Base-by-base conservation (phyloP, 2,329 filamentous ascomycete species). In the Aspergillus ruber region DNA sequence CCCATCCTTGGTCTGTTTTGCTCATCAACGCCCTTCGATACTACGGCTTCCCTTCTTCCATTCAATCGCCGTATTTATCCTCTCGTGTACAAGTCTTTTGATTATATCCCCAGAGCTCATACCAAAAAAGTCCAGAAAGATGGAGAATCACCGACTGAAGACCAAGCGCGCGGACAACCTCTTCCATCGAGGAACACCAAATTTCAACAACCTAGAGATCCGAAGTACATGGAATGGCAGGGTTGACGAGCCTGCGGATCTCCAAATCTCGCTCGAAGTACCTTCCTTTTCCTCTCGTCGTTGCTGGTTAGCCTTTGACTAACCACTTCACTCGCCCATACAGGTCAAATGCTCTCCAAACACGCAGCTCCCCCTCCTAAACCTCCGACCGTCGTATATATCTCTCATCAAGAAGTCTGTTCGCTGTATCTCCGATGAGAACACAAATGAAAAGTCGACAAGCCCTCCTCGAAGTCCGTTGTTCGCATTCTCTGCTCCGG, bases 251-350 rank as follows among this genome's bases (percentile, higher is more conserved):
- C 51, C 58, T 23, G 58, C 64, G 15, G 49, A 56, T 18, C 42
- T 66, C 36, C 56, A 47, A 15, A 53, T 67, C 3, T 51, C 55
- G 1, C 41, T 69, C 7, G 63, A 68, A 50, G 66, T 68, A 60
- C 51, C 47, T 9, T 2, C 17, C 6, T 36, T n/a, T 5, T 36
- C n/a, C 45, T 32, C n/a, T 46, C 32, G 20, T 42, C 12, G 10
- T 29, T 39, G 25, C 12, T 44, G 18, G 21, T 36, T 42, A 41
- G 8, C 33, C n/a, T 17, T 13, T 9, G 12, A 21, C 17, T 41
- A 41, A 23, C 41, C 13, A 29, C 15, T n/a, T 17, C 27, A 18
- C 17, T 10, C 9, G n/a, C 38, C 32, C 32, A 17, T 36, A 49
- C 44, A 66, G 62, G 54, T 62, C 42, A 54, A 50, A 44, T 57